Base-by-base conservation (phyloP, 768 basidiomycete genomes). In the Amanita phalloides region DNA sequence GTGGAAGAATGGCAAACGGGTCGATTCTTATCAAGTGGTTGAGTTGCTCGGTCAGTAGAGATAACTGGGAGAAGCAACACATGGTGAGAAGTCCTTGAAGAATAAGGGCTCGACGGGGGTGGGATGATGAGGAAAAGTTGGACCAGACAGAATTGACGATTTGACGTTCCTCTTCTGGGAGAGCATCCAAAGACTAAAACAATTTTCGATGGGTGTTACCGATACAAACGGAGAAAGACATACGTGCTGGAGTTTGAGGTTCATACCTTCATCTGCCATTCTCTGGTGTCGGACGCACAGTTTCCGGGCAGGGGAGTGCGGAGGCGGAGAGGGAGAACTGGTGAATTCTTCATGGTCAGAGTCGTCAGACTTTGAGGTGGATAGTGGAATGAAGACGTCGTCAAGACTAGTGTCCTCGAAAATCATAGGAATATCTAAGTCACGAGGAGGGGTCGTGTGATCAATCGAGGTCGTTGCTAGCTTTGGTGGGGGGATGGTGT, bases 31-130 rank as follows among this genome's bases (percentile, higher is more conserved):
- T 97, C 58, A 97, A 84, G 57, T 90, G 84, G 32, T 82, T 74
- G 54, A 98, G 88, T 49, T 92, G 86, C 56, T 96, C 90, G 28
- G 92, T 86, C 53, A 99, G 84, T 46, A 97, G 86, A 25, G 96
- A 97, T 26, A 99, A 84, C 62, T 99, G 93, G 44, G 90, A 94
- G 73, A 96, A 97, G 69, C 96, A 98, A 66, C 94, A 98, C 92
- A 99, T 98, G 13, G 96, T 97, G 58, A 99, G 82, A 53, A 99
- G 78, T 37, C 96, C 96, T 60, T 90, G 90, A 45, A 99, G 85
- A 63, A 98, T 97, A 64, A 98, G 82, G 50, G 88, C 90, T 35
- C 96, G 80, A 33, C 89, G 82, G 4, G 86, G 81, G 60, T 97
- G 92, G 0, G 92, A 84, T 1, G 95, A 95, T 0, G 90, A 89